Evolutionary conservation across 495 filamentous ascomycete genomes (phyloP).

Genomic region (Lepidopterella palustris): DNA sequence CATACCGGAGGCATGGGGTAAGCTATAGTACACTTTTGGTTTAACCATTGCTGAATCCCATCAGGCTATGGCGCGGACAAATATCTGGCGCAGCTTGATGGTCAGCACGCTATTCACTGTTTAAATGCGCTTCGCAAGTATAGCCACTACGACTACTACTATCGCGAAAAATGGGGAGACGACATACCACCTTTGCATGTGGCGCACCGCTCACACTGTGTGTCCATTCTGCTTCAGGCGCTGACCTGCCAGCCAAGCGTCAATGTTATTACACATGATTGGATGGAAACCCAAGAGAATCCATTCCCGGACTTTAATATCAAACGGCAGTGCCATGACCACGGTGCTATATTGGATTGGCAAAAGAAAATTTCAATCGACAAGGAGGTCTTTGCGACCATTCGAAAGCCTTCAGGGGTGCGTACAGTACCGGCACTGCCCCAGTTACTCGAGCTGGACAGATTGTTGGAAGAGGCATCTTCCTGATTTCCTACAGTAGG

Average conservation of each 20-base stretch:
- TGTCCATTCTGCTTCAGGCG: slow-evolving; percentile 37
- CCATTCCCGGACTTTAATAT: slow-evolving; percentile 37
- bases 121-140: slow-evolving; percentile 4
- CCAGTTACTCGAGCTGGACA: background rate
- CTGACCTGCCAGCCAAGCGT: slow-evolving; percentile 35
- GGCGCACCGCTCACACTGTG: slow-evolving; percentile 33
- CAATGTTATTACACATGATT: slow-evolving; percentile 35
- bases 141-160: slow-evolving; percentile 7
- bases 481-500: background rate
- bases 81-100: background rate
- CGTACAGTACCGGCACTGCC: background rate
- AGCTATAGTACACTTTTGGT: too few relatives aligned
- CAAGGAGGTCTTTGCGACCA: background rate
- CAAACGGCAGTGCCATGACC: slow-evolving; percentile 15
- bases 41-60: too few relatives aligned
- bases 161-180: background rate
- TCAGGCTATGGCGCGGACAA: background rate
- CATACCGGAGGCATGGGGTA: too few relatives aligned
- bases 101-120: slow-evolving; percentile 7
- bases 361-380: background rate
- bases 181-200: slow-evolving; percentile 1
- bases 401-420: background rate
- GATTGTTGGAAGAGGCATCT: background rate
- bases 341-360: slow-evolving; percentile 19
- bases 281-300: slow-evolving; percentile 33